These are phyloP conservation scores for Geotrichum aggregatum DNA, from an alignment of 1,139 yeast species.

Conservation along the genomic window DNA sequence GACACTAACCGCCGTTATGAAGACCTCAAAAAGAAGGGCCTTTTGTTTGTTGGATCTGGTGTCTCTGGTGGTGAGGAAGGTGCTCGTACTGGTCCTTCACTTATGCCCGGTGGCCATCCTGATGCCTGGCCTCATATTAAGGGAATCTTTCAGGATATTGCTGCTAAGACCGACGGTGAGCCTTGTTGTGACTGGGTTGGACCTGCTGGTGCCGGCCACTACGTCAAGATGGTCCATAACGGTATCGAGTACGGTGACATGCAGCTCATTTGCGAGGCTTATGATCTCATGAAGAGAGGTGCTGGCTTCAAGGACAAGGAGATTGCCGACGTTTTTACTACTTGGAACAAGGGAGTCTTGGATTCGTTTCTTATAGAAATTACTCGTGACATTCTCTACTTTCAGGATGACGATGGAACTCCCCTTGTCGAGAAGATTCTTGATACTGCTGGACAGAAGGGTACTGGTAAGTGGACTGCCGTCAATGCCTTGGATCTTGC, in stretches of 20 bases:
- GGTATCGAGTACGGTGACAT: slow-evolving; percentile 99
- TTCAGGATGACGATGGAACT: slow-evolving; percentile 73
- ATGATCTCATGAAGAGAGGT: slow-evolving; percentile 90
- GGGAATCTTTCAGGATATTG: slow-evolving; percentile 89
- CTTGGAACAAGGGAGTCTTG: slow-evolving; percentile 96
- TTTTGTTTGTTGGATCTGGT: slow-evolving; percentile 96
- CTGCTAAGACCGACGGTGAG: slow-evolving; percentile 97
- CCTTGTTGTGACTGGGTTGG: slow-evolving; percentile 99
- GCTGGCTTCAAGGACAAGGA: slow-evolving; percentile 89
- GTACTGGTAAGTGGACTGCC: slow-evolving; percentile 99
- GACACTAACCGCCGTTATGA: slow-evolving; percentile 96
- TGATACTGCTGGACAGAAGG: slow-evolving; percentile 98
- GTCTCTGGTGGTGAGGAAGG: slow-evolving; percentile 99
- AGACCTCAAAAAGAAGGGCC: slow-evolving; percentile 81
- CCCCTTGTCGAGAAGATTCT: slow-evolving; percentile 94
- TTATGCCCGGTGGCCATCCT: slow-evolving; percentile 98
- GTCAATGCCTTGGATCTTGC: slow-evolving; percentile 96
- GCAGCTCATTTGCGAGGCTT: slow-evolving; percentile 98
- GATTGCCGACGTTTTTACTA: slow-evolving; percentile 85
- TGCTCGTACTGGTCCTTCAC: slow-evolving; percentile 98
- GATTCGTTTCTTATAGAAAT: slow-evolving; percentile 97
- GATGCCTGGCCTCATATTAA: slow-evolving; percentile 99
- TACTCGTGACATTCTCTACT: slow-evolving; percentile 90
- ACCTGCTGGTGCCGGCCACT: slow-evolving; percentile 98
- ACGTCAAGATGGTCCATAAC: slow-evolving; percentile 98